phyloP scores from a whole-genome alignment of 768 basidiomycete species.

The Mycena belliarum region DNA sequence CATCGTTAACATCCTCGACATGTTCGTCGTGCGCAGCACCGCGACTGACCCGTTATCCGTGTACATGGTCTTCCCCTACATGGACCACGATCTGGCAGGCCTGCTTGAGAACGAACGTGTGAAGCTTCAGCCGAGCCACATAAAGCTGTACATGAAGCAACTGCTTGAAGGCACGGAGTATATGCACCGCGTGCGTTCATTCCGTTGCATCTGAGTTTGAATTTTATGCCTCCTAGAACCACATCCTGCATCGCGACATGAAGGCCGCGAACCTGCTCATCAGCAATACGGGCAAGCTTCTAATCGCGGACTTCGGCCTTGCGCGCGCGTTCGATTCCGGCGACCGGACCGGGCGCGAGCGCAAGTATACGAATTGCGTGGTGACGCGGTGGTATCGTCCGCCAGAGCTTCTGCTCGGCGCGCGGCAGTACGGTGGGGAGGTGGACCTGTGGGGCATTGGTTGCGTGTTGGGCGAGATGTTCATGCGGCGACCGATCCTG shows the following conservation, averaged over 20 bases:
- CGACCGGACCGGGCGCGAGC: slow-evolving; percentile 45
- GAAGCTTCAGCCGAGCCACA: slow-evolving; percentile 77
- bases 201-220: neutral
- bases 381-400: slow-evolving; percentile 95
- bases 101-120: slow-evolving; percentile 90
- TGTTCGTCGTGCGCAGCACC: slow-evolving; percentile 84
- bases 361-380: slow-evolving; percentile 93
- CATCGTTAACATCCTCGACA: slow-evolving; percentile 86
- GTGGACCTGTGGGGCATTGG: slow-evolving; percentile 99
- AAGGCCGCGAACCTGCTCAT: slow-evolving; percentile 98
- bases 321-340: slow-evolving; percentile 75
- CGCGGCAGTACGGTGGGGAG: slow-evolving; percentile 86
- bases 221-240: slow-evolving; percentile 59
- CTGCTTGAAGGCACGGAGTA: slow-evolving; percentile 95
- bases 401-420: slow-evolving; percentile 88
- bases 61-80: slow-evolving; percentile 99
- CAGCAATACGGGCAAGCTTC: slow-evolving; percentile 78
- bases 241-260: slow-evolving; percentile 97
- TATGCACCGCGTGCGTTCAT: slow-evolving; percentile 79
- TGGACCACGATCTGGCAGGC: slow-evolving; percentile 98
- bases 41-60: slow-evolving; percentile 78
- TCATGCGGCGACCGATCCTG: slow-evolving; percentile 80
- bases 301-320: slow-evolving; percentile 94
- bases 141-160: slow-evolving; percentile 96
- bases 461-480: slow-evolving; percentile 99